phyloP scores from a whole-genome alignment of 106 monocot species.

The Chionographis japonica region DNA sequence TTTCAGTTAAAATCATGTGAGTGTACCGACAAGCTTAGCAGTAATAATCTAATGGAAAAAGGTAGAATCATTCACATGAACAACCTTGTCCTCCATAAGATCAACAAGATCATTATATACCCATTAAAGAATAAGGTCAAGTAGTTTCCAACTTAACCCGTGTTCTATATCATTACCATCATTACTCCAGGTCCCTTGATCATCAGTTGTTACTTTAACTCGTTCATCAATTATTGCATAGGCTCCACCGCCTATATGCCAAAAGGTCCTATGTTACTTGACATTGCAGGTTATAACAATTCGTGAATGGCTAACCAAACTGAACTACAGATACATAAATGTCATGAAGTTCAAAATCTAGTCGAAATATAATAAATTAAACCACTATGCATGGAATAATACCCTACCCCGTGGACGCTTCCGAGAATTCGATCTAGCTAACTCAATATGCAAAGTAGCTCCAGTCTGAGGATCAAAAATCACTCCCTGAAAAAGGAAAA shows the following conservation, averaged over 20 bases:
- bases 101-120: not conserved
- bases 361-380: not conserved
- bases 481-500: constrained; percentile 31
- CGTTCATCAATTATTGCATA: constrained; percentile 73
- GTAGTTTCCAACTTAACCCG: not conserved
- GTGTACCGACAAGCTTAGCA: not conserved
- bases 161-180: constrained; percentile 44
- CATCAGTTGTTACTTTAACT: constrained; percentile 21
- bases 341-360: not conserved
- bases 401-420: constrained; percentile 42
- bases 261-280: not conserved
- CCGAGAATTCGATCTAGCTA: constrained; percentile 88
- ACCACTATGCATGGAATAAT: not conserved
- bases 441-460: constrained; percentile 61
- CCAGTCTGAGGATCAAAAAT: constrained; percentile 74
- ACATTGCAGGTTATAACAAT: not conserved
- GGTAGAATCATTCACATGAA: no score
- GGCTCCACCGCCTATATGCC: constrained; percentile 42
- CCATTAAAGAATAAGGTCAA: not conserved
- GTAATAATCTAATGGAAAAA: no score
- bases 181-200: constrained; percentile 21
- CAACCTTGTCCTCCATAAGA: not conserved
- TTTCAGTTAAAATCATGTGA: constrained; percentile 7
- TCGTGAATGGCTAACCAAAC: no score
- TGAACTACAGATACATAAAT: no score